Conservation (phyloP, 2,329 filamentous ascomycete species). For the Verticillium nubilum region DNA sequence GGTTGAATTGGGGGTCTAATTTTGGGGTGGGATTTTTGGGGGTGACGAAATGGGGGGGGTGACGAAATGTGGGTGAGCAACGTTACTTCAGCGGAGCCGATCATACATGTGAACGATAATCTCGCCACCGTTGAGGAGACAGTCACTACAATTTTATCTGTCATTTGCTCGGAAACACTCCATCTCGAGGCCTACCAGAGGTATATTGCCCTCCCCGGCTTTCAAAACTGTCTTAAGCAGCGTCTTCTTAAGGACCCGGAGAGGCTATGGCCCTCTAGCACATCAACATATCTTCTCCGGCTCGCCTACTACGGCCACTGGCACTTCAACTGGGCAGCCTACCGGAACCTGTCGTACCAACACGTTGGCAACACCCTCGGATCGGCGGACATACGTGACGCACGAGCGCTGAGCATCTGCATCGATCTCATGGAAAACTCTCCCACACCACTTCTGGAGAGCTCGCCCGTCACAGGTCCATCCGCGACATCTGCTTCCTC, state of each 20-base stretch:
- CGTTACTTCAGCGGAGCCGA: no score
- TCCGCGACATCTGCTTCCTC: conserved; percentile 1
- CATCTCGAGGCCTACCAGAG: background rate
- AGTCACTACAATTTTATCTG: background rate
- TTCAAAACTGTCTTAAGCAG: background rate
- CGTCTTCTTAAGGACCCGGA: background rate
- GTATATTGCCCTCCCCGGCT: background rate
- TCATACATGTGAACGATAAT: background rate
- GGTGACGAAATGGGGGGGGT: no score
- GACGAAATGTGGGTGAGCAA: no score
- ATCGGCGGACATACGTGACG: background rate
- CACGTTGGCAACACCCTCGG: background rate
- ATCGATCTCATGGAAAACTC: background rate
- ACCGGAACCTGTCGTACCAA: background rate
- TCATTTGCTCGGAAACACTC: background rate
- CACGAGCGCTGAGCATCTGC: conserved; percentile 1
- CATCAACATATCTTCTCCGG: conserved; percentile 1
- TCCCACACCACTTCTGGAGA: background rate
- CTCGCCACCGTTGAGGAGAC: background rate
- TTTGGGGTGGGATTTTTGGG: no score
- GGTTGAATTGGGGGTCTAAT: no score
- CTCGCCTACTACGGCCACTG: background rate
- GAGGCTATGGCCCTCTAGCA: background rate
- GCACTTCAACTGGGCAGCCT: conserved; percentile 2
- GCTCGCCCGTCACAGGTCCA: background rate